Evolutionary conservation across 805 yeast genomes (phyloP), one percentile per base, ranked within the genome.

Genomic region (Yamadazyma nakazawae): DNA sequence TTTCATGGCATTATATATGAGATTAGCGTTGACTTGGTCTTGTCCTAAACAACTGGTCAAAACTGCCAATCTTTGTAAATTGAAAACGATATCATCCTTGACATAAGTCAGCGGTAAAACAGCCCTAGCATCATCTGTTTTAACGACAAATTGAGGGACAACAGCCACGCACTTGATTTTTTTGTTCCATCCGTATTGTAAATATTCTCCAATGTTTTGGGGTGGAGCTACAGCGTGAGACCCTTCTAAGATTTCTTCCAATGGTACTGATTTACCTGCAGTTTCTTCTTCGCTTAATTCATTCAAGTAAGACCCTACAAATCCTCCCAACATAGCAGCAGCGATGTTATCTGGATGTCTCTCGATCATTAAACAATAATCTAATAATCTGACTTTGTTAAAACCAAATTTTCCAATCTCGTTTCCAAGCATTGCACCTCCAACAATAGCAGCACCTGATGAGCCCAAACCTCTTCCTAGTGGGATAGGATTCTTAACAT

Each of bases 241-340:
- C 35, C 54, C 45, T 45, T 80, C 78, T 52, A 94, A 75, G 4
- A 94, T 90, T 56, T 85, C 87, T 45, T 87, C 82, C 47, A 94
- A 72, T 35, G 97, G 97, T 46, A 89, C 86, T 10, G 50, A 42
- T 53, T 87, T 85, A 44, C 87, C 79, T 49, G 76, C 82, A 54
- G 78, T 75, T 54, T 91, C 97, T 35, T 80, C 77, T 2, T 83
- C 81, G 30, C 82, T 73, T 49, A 94, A 70, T 52, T 88, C 95
- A 58, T 96, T 80, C 60, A 94, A 76, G 66, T 86, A 94, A 3
- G 97, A 89, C 37, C 99, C 99, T 36, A 91, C 96, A 65, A 94
- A 94, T 1, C 99, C 97, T 50, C 99, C 99, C 84, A 91, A 85
- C 96, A 94, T 89, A 32, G 99, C 96, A 28, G 99, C 99, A 11